These are phyloP conservation scores for Rhododendron simsii DNA, from an alignment of 148 eudicot species.

Conservation along the genomic window DNA sequence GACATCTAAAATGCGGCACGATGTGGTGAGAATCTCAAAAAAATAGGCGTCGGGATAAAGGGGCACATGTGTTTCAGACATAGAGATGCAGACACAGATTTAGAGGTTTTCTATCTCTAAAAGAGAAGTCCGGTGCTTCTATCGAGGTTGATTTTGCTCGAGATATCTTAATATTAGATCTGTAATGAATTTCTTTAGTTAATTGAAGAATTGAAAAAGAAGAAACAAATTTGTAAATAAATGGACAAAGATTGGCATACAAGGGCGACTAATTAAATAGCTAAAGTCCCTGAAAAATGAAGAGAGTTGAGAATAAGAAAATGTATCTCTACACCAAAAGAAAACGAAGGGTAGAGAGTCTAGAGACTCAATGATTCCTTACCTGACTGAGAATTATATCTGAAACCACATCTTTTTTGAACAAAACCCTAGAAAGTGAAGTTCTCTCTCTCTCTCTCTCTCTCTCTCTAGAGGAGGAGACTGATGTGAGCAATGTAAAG, in stretches of 20 bases:
- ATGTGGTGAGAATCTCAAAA: not conserved
- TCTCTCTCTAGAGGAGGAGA: constrained; percentile 5
- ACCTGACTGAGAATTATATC: constrained; percentile 18
- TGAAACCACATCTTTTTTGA: not conserved
- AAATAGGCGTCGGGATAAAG: not conserved
- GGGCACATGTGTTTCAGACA: too few species aligned
- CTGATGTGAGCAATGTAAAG: not conserved
- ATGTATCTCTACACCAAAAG: not conserved
- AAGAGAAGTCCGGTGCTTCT: not conserved
- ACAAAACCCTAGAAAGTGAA: constrained; percentile 11
- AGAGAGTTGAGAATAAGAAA: not conserved
- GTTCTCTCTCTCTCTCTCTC: constrained; percentile 7
- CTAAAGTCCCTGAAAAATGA: not conserved
- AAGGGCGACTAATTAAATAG: not conserved
- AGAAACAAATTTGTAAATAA: too few species aligned
- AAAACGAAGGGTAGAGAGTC: not conserved
- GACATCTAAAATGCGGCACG: too few species aligned
- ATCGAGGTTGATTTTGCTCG: constrained; percentile 12
- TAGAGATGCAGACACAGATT: not conserved
- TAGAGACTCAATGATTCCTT: not conserved
- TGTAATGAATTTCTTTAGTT: not conserved
- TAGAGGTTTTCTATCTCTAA: not conserved
- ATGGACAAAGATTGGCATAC: not conserved
- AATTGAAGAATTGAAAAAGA: not conserved
- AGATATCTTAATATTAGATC: not conserved